phyloP scores from a whole-genome alignment of 2,329 filamentous ascomycete species.

The Hypomyces perniciosus region DNA sequence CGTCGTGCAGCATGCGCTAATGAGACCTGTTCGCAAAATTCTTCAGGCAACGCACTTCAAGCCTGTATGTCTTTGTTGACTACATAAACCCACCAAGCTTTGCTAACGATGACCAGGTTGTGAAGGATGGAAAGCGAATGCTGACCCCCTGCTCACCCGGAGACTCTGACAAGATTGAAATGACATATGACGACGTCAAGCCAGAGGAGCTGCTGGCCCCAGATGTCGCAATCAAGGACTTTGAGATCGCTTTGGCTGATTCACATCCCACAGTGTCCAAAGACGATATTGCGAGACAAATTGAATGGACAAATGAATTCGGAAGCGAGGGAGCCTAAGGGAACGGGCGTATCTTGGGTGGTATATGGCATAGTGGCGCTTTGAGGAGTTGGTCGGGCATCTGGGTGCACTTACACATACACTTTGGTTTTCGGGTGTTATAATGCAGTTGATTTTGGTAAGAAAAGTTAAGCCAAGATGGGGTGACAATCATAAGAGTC shows the following conservation, averaged over 20 bases:
- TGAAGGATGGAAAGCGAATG: conserved; percentile 59
- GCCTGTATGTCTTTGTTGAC: conserved; percentile 50
- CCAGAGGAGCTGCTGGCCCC: conserved; percentile 82
- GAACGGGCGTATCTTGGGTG: conserved; percentile 13
- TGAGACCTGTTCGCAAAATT: conserved; percentile 96
- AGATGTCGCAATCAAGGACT: conserved; percentile 81
- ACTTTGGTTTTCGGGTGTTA: conserved; percentile 11
- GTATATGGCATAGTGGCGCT: conserved; percentile 25
- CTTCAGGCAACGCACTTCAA: conserved; percentile 98
- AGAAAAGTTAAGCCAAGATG: conserved; percentile 1
- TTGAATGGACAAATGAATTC: conserved; percentile 95
- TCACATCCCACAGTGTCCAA: conserved; percentile 84
- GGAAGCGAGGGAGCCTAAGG: conserved; percentile 72
- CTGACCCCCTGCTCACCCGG: conserved; percentile 92
- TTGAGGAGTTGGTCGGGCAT: conserved; percentile 24
- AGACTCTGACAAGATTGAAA: conserved; percentile 77
- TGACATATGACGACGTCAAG: conserved; percentile 86
- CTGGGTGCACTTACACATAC: conserved; percentile 14
- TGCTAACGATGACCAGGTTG: conserved; percentile 48
- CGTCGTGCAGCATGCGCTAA: conserved; percentile 89
- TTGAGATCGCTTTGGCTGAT: conserved; percentile 83
- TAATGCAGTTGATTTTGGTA: conserved; percentile 1
- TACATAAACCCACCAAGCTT: not conserved
- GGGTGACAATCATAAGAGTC: not conserved
- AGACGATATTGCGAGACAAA: conserved; percentile 76